A percentile compares a stretch with the other conserved stretches of the same genome.
These are phyloP conservation scores for Exophiala phaeomuriformis DNA, from an alignment of 2,329 filamentous ascomycete genomes.

Conservation along the genomic window DNA sequence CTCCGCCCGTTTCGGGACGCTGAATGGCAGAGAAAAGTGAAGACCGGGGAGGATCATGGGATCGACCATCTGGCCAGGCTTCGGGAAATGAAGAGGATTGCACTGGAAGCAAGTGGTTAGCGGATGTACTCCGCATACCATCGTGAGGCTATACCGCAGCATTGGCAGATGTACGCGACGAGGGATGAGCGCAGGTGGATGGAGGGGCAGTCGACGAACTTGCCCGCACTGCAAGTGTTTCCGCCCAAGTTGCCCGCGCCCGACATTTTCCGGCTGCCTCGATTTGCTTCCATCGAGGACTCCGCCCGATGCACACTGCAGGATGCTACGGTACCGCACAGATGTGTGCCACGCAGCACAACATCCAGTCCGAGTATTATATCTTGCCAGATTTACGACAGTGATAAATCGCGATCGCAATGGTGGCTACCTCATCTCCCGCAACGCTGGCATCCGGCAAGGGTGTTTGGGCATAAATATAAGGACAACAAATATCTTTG, in stretches of 20 bases:
- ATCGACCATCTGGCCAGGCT: background rate
- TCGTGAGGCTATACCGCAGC: background rate
- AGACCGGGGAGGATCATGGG: too few species aligned
- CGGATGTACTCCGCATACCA: slow-evolving; percentile 11
- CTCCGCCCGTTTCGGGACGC: slow-evolving; percentile 3
- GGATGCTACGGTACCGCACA: slow-evolving; percentile 5
- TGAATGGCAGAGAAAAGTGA: background rate
- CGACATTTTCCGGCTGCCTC: background rate
- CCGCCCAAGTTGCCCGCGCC: background rate
- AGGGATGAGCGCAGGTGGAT: background rate
- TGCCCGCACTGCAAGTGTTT: background rate
- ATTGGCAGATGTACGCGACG: background rate
- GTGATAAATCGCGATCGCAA: too few species aligned
- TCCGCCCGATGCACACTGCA: background rate
- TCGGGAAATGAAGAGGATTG: slow-evolving; percentile 1
- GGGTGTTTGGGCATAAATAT: too few species aligned
- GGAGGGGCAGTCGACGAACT: background rate
- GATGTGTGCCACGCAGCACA: too few species aligned
- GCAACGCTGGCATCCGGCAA: too few species aligned
- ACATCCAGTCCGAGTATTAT: too few species aligned
- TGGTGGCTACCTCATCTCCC: too few species aligned
- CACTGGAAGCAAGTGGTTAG: background rate
- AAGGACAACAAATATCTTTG: too few species aligned
- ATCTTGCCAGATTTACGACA: too few species aligned
- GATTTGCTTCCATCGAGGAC: background rate